Conservation (phyloP, 2,329 filamentous ascomycete species). For the Didymella exigua region DNA sequence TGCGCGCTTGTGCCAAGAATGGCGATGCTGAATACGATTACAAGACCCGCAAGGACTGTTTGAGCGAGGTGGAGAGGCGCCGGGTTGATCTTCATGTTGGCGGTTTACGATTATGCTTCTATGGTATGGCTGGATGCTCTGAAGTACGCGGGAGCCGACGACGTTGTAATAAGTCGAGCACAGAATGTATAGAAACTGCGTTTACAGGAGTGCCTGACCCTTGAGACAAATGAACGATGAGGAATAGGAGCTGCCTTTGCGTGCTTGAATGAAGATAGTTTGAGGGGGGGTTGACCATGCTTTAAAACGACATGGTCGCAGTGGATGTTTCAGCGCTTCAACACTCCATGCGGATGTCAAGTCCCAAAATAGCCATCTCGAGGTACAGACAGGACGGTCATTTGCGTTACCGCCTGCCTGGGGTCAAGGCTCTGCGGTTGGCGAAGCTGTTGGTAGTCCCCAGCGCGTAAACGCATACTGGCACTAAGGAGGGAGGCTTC, state of each 20-base stretch:
- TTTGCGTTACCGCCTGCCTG: conserved; percentile 31
- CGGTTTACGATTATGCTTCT: not conserved
- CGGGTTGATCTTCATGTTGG: conserved; percentile 47
- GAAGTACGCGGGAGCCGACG: not conserved
- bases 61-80: conserved; percentile 45
- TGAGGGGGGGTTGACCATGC: conserved; percentile 30
- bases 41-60: conserved; percentile 42
- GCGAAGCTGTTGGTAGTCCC: conserved; percentile 12
- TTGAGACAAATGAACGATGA: conserved; percentile 31
- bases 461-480: conserved; percentile 37
- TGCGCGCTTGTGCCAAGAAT: conserved; percentile 53
- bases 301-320: conserved; percentile 45
- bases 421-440: conserved; percentile 9
- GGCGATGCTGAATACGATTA: conserved; percentile 48
- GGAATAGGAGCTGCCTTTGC: conserved; percentile 17
- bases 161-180: conserved; percentile 1
- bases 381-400: conserved; percentile 21
- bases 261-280: conserved; percentile 28
- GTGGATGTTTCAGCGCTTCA: conserved; percentile 35
- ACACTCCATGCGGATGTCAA: conserved; percentile 11
- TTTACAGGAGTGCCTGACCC: conserved; percentile 34
- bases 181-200: not conserved
- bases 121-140: not conserved
- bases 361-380: conserved; percentile 26
- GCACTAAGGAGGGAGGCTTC: conserved; percentile 1